A percentile compares a stretch with the other conserved stretches of the same genome.
Evolutionary conservation across 805 yeast genomes (phyloP).

Genomic region (Kazachstania kunashirensis): DNA sequence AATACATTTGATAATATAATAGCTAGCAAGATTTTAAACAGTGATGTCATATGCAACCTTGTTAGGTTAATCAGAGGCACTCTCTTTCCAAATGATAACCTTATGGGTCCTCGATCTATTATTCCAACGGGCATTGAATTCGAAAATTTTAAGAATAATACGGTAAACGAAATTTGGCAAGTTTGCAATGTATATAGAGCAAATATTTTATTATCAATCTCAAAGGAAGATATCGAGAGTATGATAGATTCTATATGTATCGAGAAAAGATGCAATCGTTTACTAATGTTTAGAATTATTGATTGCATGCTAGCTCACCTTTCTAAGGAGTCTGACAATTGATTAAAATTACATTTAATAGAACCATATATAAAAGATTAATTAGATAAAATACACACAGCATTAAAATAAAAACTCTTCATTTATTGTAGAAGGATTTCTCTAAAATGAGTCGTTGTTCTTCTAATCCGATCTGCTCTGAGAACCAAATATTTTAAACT

Average conservation of each 20-base stretch:
- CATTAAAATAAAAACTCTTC: no score
- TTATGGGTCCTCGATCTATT: conserved; percentile 40
- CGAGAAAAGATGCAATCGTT: conserved; percentile 35
- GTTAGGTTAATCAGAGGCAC: not conserved
- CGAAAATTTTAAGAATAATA: conserved; percentile 21
- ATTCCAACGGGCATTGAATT: conserved; percentile 36
- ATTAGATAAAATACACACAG: no score
- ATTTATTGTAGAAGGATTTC: no score
- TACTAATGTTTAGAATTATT: conserved; percentile 33
- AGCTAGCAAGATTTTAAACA: conserved; percentile 30
- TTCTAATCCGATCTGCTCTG: no score
- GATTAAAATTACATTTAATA: not conserved
- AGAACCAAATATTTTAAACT: no score
- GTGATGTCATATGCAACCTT: not conserved
- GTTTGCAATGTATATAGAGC: conserved; percentile 13
- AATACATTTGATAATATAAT: conserved; percentile 19
- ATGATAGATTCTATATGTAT: conserved; percentile 29
- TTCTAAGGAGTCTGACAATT: not conserved
- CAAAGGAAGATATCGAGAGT: conserved; percentile 16
- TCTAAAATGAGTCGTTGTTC: no score
- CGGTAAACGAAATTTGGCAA: conserved; percentile 21
- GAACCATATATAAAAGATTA: not conserved
- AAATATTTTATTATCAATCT: conserved; percentile 14
- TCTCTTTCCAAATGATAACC: conserved; percentile 37
- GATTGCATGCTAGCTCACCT: conserved; percentile 34